A percentile compares a stretch with the other conserved stretches of the same genome.
Conservation (phyloP, 2,329 filamentous ascomycete genomes). For the Penicillium sp. region DNA sequence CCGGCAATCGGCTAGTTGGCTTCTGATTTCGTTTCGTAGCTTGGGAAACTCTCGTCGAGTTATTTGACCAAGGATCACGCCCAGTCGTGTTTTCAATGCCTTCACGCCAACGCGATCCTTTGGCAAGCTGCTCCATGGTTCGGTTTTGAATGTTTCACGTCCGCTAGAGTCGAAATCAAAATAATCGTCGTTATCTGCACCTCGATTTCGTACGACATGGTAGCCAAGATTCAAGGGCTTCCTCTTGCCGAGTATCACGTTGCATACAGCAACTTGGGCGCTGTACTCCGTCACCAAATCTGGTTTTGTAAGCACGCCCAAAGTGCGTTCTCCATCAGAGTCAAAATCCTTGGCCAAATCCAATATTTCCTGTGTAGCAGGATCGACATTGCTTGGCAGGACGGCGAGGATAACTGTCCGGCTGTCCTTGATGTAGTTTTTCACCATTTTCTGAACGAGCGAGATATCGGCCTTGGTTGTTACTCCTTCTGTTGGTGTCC, state of each 20-base stretch:
- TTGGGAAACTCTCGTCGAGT: conserved; percentile 46
- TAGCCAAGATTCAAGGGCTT: conserved; percentile 96
- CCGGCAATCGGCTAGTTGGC: conserved; percentile 25
- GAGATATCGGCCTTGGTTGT: conserved; percentile 27
- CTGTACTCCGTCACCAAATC: conserved; percentile 94
- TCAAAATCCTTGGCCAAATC: conserved; percentile 97
- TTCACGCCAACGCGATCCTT: conserved; percentile 40
- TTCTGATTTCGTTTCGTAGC: conserved; percentile 37
- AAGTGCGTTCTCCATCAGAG: conserved; percentile 86
- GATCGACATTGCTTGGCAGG: conserved; percentile 93
- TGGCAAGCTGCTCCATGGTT: conserved; percentile 36
- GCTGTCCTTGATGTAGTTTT: conserved; percentile 97
- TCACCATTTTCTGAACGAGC: conserved; percentile 71
- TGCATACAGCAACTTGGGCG: conserved; percentile 74
- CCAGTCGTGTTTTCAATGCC: conserved; percentile 37
- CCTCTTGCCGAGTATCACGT: conserved; percentile 91
- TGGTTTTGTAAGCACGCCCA: conserved; percentile 93
- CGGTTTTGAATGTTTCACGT: conserved; percentile 28
- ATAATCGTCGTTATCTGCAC: conserved; percentile 92
- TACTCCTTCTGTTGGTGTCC: conserved; percentile 17
- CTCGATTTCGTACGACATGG: conserved; percentile 95
- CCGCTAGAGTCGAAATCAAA: conserved; percentile 38
- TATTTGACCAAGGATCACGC: conserved; percentile 39
- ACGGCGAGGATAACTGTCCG: conserved; percentile 98
- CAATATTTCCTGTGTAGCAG: conserved; percentile 95